Percentiles rank a stretch among this genome's conserved stretches.
These are phyloP conservation scores for Claviceps spartinae DNA, from an alignment of 2,329 filamentous ascomycete genomes.

Conservation along the genomic window DNA sequence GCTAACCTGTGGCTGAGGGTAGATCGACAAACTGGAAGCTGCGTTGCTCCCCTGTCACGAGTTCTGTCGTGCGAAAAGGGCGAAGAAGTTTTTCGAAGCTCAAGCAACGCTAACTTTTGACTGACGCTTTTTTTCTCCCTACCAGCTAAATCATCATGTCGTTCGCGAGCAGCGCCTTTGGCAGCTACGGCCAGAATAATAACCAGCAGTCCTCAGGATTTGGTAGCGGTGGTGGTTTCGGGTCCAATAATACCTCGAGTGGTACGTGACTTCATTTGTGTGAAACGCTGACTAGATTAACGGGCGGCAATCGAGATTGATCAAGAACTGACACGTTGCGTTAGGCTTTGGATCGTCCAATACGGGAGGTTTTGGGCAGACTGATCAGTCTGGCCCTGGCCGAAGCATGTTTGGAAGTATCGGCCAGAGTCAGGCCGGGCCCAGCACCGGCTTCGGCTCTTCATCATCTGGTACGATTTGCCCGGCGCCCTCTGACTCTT, in stretches of 20 bases:
- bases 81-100: not conserved
- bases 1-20: not conserved
- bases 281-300: not conserved
- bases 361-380: slow-evolving; percentile 30
- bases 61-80: not conserved
- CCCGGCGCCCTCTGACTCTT: not conserved
- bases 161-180: slow-evolving; percentile 37
- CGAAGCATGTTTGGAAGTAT: slow-evolving; percentile 32
- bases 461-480: slow-evolving; percentile 18
- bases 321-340: slow-evolving; percentile 12
- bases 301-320: slow-evolving; percentile 7
- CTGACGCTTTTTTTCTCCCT: not conserved
- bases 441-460: slow-evolving; percentile 23
- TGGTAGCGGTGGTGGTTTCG: slow-evolving; percentile 48
- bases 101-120: not conserved
- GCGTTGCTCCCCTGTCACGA: not conserved
- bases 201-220: slow-evolving; percentile 31
- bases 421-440: slow-evolving; percentile 9
- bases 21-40: not conserved
- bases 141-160: slow-evolving; percentile 31
- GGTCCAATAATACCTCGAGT: slow-evolving; percentile 28
- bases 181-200: slow-evolving; percentile 44
- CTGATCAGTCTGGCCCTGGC: slow-evolving; percentile 14
- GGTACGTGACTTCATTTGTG: slow-evolving; percentile 32
- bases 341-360: slow-evolving; percentile 22